Conservation (phyloP, 208 protist genomes). For the Novymonas esmeraldas region DNA sequence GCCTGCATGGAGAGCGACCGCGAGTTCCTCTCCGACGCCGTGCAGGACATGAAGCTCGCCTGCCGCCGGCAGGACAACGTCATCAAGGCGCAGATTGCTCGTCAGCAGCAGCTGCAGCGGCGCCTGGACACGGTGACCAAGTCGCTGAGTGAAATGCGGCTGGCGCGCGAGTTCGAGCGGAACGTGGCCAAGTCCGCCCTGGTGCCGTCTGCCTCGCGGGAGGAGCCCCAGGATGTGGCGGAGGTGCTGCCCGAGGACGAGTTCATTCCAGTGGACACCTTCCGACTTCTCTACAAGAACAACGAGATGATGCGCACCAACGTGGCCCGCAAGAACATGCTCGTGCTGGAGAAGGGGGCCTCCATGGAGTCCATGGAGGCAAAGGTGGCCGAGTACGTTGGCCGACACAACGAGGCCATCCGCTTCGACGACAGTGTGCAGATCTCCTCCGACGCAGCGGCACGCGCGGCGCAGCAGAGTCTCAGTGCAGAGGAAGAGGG, state of each 20-base stretch:
- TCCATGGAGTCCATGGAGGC: slow-evolving; percentile 81
- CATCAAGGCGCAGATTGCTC: slow-evolving; percentile 76
- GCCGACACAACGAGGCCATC: slow-evolving; percentile 52
- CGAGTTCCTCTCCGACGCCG: slow-evolving; percentile 71
- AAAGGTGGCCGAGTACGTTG: slow-evolving; percentile 59
- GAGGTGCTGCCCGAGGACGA: slow-evolving; percentile 81
- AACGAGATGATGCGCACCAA: slow-evolving; percentile 82
- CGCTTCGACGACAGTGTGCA: slow-evolving; percentile 57
- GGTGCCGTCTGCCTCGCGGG: slow-evolving; percentile 67
- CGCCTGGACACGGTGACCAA: slow-evolving; percentile 76
- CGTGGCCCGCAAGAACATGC: slow-evolving; percentile 89
- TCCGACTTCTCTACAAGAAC: slow-evolving; percentile 87
- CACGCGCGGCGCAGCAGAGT: slow-evolving; percentile 10
- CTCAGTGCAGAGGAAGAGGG: slow-evolving; percentile 32
- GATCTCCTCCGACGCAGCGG: slow-evolving; percentile 10
- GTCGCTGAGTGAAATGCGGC: slow-evolving; percentile 80
- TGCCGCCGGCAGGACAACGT: slow-evolving; percentile 80
- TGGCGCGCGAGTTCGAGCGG: slow-evolving; percentile 79
- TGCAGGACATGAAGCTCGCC: slow-evolving; percentile 64
- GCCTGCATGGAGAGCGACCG: slow-evolving; percentile 77
- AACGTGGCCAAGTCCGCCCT: slow-evolving; percentile 75
- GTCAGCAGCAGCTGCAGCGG: slow-evolving; percentile 83
- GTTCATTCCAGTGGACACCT: slow-evolving; percentile 82
- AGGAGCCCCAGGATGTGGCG: slow-evolving; percentile 80
- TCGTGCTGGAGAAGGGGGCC: slow-evolving; percentile 89